Conservation (phyloP, 768 basidiomycete species). For the Termitomyces bulborhizus region DNA sequence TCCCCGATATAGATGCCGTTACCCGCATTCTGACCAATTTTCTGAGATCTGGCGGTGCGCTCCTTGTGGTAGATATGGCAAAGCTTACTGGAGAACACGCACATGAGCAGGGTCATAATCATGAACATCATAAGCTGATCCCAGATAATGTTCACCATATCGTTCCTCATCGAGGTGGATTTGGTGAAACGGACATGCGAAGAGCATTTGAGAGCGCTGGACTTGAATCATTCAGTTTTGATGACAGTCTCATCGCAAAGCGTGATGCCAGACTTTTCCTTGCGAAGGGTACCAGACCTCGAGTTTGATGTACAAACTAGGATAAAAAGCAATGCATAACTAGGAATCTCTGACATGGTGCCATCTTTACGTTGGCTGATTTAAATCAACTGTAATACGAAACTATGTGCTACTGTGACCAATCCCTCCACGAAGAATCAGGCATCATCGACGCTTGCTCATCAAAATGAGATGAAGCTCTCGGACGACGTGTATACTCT, state of each 20-base stretch:
- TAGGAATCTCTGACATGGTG: no score
- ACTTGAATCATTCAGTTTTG: constrained; percentile 37
- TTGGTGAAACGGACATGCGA: constrained; percentile 42
- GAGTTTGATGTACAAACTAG: background rate
- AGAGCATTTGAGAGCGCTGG: constrained; percentile 48
- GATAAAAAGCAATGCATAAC: no score
- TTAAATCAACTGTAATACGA: background rate
- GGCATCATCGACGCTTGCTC: no score
- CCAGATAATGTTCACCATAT: constrained; percentile 30
- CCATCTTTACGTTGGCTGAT: background rate
- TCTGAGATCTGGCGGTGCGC: constrained; percentile 54
- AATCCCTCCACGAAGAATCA: no score
- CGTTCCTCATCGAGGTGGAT: constrained; percentile 51
- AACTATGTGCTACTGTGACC: no score
- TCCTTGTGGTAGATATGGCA: constrained; percentile 51
- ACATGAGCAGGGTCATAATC: background rate
- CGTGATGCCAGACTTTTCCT: constrained; percentile 44
- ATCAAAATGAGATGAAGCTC: no score
- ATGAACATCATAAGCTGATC: constrained; percentile 17
- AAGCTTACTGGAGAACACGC: constrained; percentile 8
- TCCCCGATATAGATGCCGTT: constrained; percentile 41
- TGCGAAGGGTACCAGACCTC: constrained; percentile 42
- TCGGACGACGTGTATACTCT: no score
- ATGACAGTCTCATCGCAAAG: constrained; percentile 24
- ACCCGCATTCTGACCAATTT: constrained; percentile 49